Evolutionary conservation across 306 rosid species (phyloP).

Genomic region (Rosa chinensis): DNA sequence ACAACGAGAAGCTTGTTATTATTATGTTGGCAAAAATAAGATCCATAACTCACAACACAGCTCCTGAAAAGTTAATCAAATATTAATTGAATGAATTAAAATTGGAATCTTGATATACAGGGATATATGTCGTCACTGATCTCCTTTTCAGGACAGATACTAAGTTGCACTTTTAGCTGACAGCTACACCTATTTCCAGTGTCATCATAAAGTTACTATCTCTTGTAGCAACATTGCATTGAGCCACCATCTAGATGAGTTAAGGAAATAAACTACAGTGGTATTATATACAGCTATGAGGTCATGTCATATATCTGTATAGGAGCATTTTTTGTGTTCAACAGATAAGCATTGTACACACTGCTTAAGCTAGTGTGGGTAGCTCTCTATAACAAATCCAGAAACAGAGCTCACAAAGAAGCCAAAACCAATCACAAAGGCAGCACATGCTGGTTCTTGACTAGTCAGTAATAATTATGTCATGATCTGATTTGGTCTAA

Average conservation of each 20-base stretch:
- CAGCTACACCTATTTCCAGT: neutral
- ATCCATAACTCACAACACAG: neutral
- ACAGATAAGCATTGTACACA: neutral
- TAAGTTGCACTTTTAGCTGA: neutral
- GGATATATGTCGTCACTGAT: neutral
- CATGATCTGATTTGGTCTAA: slow-evolving; percentile 2
- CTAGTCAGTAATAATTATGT: neutral
- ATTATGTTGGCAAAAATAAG: neutral
- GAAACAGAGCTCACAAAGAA: neutral
- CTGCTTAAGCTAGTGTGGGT: neutral
- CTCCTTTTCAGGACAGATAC: neutral
- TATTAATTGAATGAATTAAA: neutral
- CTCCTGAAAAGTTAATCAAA: neutral
- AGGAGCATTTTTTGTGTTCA: neutral
- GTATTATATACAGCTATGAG: neutral
- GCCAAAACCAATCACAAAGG: neutral
- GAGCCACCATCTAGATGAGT: neutral
- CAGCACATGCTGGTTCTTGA: neutral
- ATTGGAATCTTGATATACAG: neutral
- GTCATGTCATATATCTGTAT: neutral
- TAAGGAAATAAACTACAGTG: neutral
- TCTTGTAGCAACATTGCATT: neutral
- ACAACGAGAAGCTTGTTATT: neutral
- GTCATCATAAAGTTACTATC: neutral
- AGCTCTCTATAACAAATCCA: neutral